phyloP scores from a whole-genome alignment of 805 yeast genomes.

The Starmerella etchellsii region DNA sequence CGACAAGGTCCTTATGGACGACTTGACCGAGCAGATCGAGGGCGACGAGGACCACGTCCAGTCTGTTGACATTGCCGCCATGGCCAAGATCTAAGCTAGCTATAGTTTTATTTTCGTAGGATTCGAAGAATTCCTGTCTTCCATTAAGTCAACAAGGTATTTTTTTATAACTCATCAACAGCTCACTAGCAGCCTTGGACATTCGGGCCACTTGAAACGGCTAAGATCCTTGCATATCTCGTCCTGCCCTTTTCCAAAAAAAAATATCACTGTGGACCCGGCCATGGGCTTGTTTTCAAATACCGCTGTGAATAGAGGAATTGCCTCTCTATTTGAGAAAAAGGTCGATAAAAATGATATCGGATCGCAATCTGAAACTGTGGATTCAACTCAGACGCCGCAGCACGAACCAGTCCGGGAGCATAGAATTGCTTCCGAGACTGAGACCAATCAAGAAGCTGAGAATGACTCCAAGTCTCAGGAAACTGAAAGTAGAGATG shows the following conservation, averaged over 20 bases:
- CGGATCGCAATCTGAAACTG: too few relatives aligned
- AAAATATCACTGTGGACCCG: neutral
- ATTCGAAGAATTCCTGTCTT: too few relatives aligned
- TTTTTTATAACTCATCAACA: too few relatives aligned
- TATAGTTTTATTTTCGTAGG: slow-evolving; percentile 1
- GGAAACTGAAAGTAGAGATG: slow-evolving; percentile 13
- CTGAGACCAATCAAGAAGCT: too few relatives aligned
- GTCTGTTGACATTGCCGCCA: slow-evolving; percentile 97
- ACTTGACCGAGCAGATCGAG: slow-evolving; percentile 56
- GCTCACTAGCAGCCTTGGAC: too few relatives aligned
- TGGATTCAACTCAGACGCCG: too few relatives aligned
- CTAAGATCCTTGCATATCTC: neutral
- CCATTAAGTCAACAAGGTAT: too few relatives aligned
- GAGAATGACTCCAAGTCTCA: too few relatives aligned
- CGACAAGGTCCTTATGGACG: slow-evolving; percentile 86
- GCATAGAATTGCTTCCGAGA: too few relatives aligned
- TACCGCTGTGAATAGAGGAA: slow-evolving; percentile 2
- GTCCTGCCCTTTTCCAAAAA: neutral
- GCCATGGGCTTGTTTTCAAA: slow-evolving; percentile 16
- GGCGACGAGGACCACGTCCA: slow-evolving; percentile 99
- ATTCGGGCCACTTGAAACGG: too few relatives aligned
- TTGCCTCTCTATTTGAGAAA: slow-evolving; percentile 10
- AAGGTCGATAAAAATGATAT: slow-evolving; percentile 6
- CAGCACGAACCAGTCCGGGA: too few relatives aligned
- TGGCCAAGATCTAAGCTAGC: slow-evolving; percentile 74